A percentile compares a stretch with the other conserved stretches of the same genome.
phyloP scores from a whole-genome alignment of 2,329 filamentous ascomycete species.

The Rosellinia necatrix region DNA sequence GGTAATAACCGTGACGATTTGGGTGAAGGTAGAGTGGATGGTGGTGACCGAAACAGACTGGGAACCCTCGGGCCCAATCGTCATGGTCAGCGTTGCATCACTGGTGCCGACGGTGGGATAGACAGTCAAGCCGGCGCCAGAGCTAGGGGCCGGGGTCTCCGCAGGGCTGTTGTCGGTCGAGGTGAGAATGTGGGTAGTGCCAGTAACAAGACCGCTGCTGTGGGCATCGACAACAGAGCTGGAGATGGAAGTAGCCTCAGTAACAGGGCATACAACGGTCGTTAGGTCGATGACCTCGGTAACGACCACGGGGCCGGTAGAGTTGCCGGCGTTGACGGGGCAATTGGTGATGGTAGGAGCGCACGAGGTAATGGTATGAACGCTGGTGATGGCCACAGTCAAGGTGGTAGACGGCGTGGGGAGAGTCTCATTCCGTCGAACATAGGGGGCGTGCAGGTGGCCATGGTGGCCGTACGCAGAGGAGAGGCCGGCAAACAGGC shows the following conservation, averaged over 20 bases:
- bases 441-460: slow-evolving; percentile 38
- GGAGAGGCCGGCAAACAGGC: slow-evolving; percentile 40
- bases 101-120: slow-evolving; percentile 18
- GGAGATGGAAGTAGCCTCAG: slow-evolving; percentile 38
- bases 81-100: slow-evolving; percentile 35
- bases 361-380: slow-evolving; percentile 42
- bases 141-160: slow-evolving; percentile 24
- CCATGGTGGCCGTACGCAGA: slow-evolving; percentile 41
- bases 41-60: slow-evolving; percentile 38
- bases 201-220: slow-evolving; percentile 40
- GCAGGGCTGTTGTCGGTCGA: slow-evolving; percentile 26
- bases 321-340: slow-evolving; percentile 36
- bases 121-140: slow-evolving; percentile 13
- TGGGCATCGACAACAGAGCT: slow-evolving; percentile 40
- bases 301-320: slow-evolving; percentile 38
- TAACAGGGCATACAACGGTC: slow-evolving; percentile 45
- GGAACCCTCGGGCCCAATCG: slow-evolving; percentile 38
- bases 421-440: slow-evolving; percentile 37
- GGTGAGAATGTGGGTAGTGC: slow-evolving; percentile 35
- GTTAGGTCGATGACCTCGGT: slow-evolving; percentile 45
- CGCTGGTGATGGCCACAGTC: slow-evolving; percentile 39
- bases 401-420: slow-evolving; percentile 37
- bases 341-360: slow-evolving; percentile 43
- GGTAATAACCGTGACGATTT: slow-evolving; percentile 37
- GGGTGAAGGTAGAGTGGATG: slow-evolving; percentile 39